phyloP scores from a whole-genome alignment of 108 stramenopile genomes.

The Pinguiococcus pyrenoidosus region DNA sequence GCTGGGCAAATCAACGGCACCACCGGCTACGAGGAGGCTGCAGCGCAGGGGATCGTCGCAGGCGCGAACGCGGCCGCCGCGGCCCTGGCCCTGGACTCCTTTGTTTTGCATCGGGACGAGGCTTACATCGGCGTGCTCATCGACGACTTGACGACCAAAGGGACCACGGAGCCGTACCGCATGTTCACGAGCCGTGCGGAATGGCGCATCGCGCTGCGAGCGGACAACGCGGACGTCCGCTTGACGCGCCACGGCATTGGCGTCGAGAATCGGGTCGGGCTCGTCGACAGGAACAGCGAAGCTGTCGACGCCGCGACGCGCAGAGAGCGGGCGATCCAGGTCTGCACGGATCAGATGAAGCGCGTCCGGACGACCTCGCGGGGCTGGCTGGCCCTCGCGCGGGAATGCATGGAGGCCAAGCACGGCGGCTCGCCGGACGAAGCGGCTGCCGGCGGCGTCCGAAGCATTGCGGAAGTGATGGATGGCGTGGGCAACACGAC shows the following conservation, averaged over 20 bases:
- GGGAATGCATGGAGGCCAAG: too few relatives aligned
- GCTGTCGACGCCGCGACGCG: too few relatives aligned
- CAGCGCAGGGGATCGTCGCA: conserved; percentile 84
- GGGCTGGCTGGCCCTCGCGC: too few relatives aligned
- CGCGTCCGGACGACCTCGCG: too few relatives aligned
- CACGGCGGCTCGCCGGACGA: too few relatives aligned
- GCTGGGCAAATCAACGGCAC: conserved; percentile 97
- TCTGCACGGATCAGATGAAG: too few relatives aligned
- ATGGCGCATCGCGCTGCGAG: conserved; percentile 62
- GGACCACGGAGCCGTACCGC: conserved; percentile 88
- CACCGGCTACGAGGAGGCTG: conserved; percentile 98
- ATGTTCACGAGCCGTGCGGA: conserved; percentile 96
- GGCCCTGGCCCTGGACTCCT: background rate
- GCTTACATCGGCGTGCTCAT: conserved; percentile 91
- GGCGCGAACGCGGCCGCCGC: conserved; percentile 68
- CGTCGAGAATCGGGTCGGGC: too few relatives aligned
- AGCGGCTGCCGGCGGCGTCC: too few relatives aligned
- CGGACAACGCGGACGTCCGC: conserved; percentile 90
- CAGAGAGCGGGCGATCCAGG: too few relatives aligned
- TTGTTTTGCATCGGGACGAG: conserved; percentile 66
- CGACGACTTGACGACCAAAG: conserved; percentile 89
- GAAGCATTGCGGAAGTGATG: too few relatives aligned
- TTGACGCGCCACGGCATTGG: background rate
- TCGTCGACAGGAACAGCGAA: too few relatives aligned
- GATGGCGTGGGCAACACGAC: too few relatives aligned